Percentiles rank a stretch among this genome's conserved stretches.
phyloP scores from a whole-genome alignment of 2,329 filamentous ascomycete species.

The Tolypocladium tundrense region DNA sequence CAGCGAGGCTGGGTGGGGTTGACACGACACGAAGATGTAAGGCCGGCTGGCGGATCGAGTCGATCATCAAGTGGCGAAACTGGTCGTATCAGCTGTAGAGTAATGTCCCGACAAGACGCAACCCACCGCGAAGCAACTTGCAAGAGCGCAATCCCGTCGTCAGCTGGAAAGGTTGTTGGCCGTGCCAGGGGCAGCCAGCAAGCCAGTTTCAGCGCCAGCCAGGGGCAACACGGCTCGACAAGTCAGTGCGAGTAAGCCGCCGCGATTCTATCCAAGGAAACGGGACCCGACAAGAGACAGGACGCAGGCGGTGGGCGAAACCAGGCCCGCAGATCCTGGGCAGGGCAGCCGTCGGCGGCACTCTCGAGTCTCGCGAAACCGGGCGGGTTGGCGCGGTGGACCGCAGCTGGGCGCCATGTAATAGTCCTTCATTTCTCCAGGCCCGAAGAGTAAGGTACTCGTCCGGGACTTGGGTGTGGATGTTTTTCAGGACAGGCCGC shows the following conservation, averaged over 20 bases:
- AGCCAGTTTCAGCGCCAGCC: neutral
- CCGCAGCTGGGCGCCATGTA: neutral
- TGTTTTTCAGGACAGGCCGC: conserved; percentile 2
- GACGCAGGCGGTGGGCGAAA: neutral
- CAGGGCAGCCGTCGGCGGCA: neutral
- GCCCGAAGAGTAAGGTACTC: neutral
- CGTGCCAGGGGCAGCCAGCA: neutral
- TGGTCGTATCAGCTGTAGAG: neutral
- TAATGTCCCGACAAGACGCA: neutral
- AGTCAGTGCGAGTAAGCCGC: neutral
- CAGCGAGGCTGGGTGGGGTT: neutral
- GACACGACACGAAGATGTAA: neutral
- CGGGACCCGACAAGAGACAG: neutral
- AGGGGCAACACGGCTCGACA: neutral
- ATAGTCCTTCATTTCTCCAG: neutral
- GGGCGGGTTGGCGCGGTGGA: neutral
- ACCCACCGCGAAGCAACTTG: neutral
- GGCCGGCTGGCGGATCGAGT: neutral
- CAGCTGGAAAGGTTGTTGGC: neutral
- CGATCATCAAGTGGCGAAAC: neutral
- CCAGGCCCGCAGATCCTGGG: neutral
- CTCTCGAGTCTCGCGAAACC: neutral
- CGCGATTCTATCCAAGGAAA: neutral
- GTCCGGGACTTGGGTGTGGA: neutral
- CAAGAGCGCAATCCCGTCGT: neutral